Evolutionary conservation across 2,329 filamentous ascomycete genomes (phyloP), one percentile per base, ranked within the genome.

Genomic region (Talaromyces verruculosus): DNA sequence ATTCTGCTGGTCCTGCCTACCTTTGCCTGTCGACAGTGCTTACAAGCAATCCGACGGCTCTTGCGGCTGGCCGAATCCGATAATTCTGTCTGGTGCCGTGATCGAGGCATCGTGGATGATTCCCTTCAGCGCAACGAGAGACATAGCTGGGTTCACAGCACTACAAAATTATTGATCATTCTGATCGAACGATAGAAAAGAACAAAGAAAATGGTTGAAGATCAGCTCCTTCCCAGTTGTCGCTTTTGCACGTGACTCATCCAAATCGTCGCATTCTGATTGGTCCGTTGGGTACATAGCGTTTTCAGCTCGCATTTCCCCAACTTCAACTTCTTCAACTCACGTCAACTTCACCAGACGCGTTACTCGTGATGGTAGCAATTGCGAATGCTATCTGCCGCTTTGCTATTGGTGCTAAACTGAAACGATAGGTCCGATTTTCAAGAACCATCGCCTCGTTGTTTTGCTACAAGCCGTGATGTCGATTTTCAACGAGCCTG

Each of bases 11-110:
- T 10, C 19, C 39, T 43, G 37, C 35, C 13, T 37, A 63, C 64
- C 51, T 66, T 66, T 39, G 64, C 64, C 25, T 66, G 64, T 22
- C 64, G 64, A 58, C 64, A 66, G 39, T 57, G 55, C 57, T 39
- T 63, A 43, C 64, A 66, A 17, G 64, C 64, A 22, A 63, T 41
- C 3, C 64, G 59, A 35, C 64, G 59, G 11, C 60, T 43, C 49
- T 57, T 49, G 3, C 39, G 30, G 7, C 51, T 55, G n/a, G 41
- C 19, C 3, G 45, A 10, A 33, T 62, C 49, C 1, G 47, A 28
- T 8, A 19, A 35, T 17, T 19, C 19, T 41, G 3, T 19, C 58
- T 55, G 41, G 5, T 55, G 47, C 1, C 58, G 47, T 3, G 39
- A 10, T 5, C 64, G 64, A 25, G 49, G 58, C 64, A 65, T 65